Base-by-base conservation (phyloP, 2,329 filamentous ascomycete species). In the Alternaria sp. region DNA sequence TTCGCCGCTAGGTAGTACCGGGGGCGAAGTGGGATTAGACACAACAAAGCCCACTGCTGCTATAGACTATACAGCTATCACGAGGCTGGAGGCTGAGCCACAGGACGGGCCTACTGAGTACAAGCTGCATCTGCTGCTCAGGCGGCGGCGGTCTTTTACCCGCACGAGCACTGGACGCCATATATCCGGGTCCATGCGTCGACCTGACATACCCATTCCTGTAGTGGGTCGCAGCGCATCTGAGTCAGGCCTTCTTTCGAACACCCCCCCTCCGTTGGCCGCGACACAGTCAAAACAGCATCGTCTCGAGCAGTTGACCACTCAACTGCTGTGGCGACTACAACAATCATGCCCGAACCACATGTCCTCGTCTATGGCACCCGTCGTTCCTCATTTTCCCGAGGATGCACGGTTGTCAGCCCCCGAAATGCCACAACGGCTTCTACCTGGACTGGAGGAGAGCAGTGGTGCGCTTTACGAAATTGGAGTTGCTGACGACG, bases 61-160 rank as follows among this genome's bases (percentile, higher is more conserved):
- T 16, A 63, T 74, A 51, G 71, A 75, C 54, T 74, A 76, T 53
- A 73, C 69, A 20, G 64, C 65, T 18, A 87, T 95, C 46, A 90
- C 89, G 45, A 92, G 90, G 72, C 82, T 99, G 16, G 90, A 94
- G 65, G 90, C 94, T 12, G 95, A 99, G 78, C 94, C 94, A 6
- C 94, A 98, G 75, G 90, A 96, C 65, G 95, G 95, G 0, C 93
- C 95, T 18, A 96, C 92, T 0, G 95, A 99, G 80, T 99, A 99
- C 81, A 99, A 99, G 79, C 82, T 99, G 44, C 95, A 98, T 80
- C 83, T 99, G 6, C 85, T 98, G 7, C 82, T 97, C 53, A 89
- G 93, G 36, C 89, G 91, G 16, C 86, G 94, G 59, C 87, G 93
- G 63, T 87, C 86, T 7, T 97, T 94, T 77, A 85, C 84, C 36